phyloP scores from a whole-genome alignment of 2,329 filamentous ascomycete species.

The Cladophialophora psammophila region DNA sequence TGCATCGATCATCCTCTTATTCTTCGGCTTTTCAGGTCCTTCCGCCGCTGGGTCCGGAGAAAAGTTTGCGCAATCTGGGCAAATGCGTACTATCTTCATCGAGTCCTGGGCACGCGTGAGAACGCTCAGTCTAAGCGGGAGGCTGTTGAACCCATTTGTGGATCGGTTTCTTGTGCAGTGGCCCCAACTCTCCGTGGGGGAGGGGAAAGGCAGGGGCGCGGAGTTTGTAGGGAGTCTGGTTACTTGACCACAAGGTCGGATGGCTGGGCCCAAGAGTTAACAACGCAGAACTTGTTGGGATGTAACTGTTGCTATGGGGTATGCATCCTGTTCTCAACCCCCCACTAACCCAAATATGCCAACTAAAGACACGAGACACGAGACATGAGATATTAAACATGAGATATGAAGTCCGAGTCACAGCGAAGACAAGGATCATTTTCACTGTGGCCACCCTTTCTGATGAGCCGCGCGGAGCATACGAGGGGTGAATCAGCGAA shows the following conservation, averaged over 20 bases:
- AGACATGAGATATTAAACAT: too few relatives aligned
- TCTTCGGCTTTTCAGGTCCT: slow-evolving; percentile 48
- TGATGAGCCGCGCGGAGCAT: too few relatives aligned
- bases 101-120: slow-evolving; percentile 91
- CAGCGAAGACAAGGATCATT: too few relatives aligned
- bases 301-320: not conserved
- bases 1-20: slow-evolving; percentile 63
- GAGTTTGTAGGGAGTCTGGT: slow-evolving; percentile 39
- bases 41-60: slow-evolving; percentile 43
- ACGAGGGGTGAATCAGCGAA: too few relatives aligned
- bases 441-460: too few relatives aligned
- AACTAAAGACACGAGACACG: too few relatives aligned
- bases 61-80: slow-evolving; percentile 39
- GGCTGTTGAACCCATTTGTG: slow-evolving; percentile 73
- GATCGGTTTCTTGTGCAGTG: slow-evolving; percentile 88
- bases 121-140: slow-evolving; percentile 83
- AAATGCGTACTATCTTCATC: slow-evolving; percentile 80
- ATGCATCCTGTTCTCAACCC: not conserved
- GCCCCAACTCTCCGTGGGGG: slow-evolving; percentile 62
- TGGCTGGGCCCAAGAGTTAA: not conserved
- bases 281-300: slow-evolving; percentile 3
- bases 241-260: slow-evolving; percentile 13
- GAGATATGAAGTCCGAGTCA: too few relatives aligned
- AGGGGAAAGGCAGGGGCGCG: slow-evolving; percentile 21
- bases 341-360: too few relatives aligned